phyloP scores from a whole-genome alignment of 495 filamentous ascomycete species.

The Elaphomyces granulatus region DNA sequence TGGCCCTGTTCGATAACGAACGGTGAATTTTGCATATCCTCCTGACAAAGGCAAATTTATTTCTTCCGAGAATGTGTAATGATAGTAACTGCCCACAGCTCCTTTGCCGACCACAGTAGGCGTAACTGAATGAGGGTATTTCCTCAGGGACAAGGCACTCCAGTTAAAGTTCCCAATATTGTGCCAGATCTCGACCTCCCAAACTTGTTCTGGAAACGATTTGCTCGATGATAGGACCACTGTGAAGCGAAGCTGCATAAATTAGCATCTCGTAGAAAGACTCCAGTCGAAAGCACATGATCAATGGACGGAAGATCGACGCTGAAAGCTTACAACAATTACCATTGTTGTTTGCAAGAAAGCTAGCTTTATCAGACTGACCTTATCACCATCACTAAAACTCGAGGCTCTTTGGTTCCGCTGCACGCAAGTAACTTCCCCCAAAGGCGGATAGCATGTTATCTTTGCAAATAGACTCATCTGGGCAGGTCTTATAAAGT shows the following conservation, averaged over 20 bases:
- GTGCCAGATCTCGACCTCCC: conserved; percentile 70
- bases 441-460: conserved; percentile 50
- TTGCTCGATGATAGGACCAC: conserved; percentile 57
- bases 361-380: too few species aligned
- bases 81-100: conserved; percentile 11
- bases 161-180: conserved; percentile 34
- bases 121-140: conserved; percentile 12
- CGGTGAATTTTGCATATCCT: conserved; percentile 47
- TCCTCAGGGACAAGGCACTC: conserved; percentile 22
- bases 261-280: conserved; percentile 2
- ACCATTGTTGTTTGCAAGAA: too few species aligned
- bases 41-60: conserved; percentile 19
- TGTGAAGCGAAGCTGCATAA: conserved; percentile 39
- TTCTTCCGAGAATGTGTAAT: conserved; percentile 27
- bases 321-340: too few species aligned
- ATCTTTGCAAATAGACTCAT: conserved; percentile 38
- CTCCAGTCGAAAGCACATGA: too few species aligned
- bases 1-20: conserved; percentile 49
- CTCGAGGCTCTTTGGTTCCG: conserved; percentile 15
- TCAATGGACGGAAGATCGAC: too few species aligned
- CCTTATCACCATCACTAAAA: conserved; percentile 16
- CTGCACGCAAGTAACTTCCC: conserved; percentile 48
- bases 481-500: conserved; percentile 29
- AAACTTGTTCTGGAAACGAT: conserved; percentile 39
- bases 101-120: conserved; percentile 21